These are phyloP conservation scores for Coccomyxa sp. DNA, from an alignment of 139 green algal genomes.

Conservation along the genomic window DNA sequence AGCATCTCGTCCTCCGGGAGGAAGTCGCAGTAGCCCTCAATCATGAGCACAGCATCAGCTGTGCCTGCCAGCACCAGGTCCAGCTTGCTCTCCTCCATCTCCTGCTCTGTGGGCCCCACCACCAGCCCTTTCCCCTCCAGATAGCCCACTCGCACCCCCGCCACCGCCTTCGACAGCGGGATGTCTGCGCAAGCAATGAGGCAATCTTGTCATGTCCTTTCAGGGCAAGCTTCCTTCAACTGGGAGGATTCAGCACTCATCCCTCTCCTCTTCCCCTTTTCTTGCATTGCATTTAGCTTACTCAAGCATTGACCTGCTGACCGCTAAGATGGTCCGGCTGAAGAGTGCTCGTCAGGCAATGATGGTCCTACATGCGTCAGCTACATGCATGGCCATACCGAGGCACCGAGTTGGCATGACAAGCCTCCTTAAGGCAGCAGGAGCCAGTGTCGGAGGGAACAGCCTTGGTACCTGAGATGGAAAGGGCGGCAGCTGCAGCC, in stretches of 20 bases:
- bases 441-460: no score
- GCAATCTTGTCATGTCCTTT: neutral
- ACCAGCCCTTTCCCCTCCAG: constrained; percentile 59
- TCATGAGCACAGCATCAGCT: constrained; percentile 91
- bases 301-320: no score
- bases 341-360: no score
- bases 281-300: no score
- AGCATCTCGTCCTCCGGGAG: constrained; percentile 88
- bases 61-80: constrained; percentile 94
- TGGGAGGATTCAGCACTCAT: no score
- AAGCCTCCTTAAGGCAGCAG: no score
- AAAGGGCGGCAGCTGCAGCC: constrained; percentile 76
- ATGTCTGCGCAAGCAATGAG: constrained; percentile 53
- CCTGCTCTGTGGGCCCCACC: constrained; percentile 74
- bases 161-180: constrained; percentile 69
- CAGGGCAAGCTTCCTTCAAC: no score
- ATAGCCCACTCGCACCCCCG: constrained; percentile 85
- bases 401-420: no score
- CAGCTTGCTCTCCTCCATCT: constrained; percentile 59
- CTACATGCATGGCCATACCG: no score
- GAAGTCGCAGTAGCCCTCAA: constrained; percentile 95
- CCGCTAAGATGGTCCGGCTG: no score
- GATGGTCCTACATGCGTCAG: no score
- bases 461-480: constrained; percentile 79
- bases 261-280: no score